Percentiles rank a stretch among this genome's conserved stretches.
Conservation (phyloP, 2,329 filamentous ascomycete genomes). For the Ophiostoma triangulosporum region DNA sequence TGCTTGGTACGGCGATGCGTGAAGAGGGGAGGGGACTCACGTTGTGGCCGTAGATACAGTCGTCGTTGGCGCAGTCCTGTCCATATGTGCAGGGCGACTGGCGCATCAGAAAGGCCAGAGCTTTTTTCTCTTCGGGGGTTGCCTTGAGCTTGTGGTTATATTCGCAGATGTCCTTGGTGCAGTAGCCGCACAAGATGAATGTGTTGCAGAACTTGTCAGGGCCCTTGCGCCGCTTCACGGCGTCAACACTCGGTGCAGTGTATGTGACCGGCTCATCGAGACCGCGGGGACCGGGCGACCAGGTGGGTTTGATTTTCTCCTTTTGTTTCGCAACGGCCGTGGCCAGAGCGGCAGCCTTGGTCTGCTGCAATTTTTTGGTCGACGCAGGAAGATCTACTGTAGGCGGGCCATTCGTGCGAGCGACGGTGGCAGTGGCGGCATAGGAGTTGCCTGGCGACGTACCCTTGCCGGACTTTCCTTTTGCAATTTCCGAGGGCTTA, state of each 20-base stretch:
- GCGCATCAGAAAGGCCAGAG: constrained; percentile 41
- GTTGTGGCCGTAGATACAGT: constrained; percentile 52
- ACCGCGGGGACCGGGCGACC: constrained; percentile 41
- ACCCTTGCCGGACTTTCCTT: too few relatives aligned
- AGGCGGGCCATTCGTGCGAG: constrained; percentile 5
- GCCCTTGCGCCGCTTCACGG: constrained; percentile 41
- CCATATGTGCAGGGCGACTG: constrained; percentile 43
- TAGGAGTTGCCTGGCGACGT: neutral
- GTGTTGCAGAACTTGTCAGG: constrained; percentile 48
- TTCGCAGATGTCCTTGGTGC: constrained; percentile 40
- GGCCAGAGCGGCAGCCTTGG: constrained; percentile 17
- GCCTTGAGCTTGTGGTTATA: constrained; percentile 45
- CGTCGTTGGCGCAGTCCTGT: constrained; percentile 42
- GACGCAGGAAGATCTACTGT: constrained; percentile 26
- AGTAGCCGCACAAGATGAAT: constrained; percentile 45
- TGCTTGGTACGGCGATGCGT: neutral
- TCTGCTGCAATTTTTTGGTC: constrained; percentile 12
- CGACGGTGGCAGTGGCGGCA: neutral
- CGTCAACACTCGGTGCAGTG: constrained; percentile 33
- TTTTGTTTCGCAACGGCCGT: constrained; percentile 10
- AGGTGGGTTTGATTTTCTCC: constrained; percentile 23
- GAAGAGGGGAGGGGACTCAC: constrained; percentile 19
- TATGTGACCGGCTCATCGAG: constrained; percentile 38
- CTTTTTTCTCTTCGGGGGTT: constrained; percentile 39
- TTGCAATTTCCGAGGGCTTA: neutral